A percentile compares a stretch with the other conserved stretches of the same genome.
Conservation (phyloP, 2,329 filamentous ascomycete genomes). For the Cercospora citrullina region DNA sequence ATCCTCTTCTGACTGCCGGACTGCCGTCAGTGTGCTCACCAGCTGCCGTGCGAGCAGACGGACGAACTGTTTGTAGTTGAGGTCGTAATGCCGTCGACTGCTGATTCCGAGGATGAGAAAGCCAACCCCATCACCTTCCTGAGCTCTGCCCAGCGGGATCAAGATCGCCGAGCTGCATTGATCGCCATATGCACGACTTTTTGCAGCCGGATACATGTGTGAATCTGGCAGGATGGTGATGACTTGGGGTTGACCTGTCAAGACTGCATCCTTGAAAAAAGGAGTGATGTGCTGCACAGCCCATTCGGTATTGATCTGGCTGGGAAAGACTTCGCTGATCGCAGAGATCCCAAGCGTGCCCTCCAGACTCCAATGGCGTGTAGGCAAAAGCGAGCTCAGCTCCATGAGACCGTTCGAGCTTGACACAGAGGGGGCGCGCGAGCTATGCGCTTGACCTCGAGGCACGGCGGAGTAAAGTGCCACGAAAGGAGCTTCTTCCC, state of each 20-base stretch:
- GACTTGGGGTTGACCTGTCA: slow-evolving; percentile 27
- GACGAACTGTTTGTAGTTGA: slow-evolving; percentile 37
- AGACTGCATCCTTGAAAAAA: slow-evolving; percentile 11
- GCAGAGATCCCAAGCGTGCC: slow-evolving; percentile 9
- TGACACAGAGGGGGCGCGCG: slow-evolving; percentile 10
- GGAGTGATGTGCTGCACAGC: slow-evolving; percentile 12
- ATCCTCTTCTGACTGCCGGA: slow-evolving; percentile 32
- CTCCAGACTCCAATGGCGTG: slow-evolving; percentile 15
- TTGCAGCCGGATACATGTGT: slow-evolving; percentile 8
- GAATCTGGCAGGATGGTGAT: slow-evolving; percentile 2
- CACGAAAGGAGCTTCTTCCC: slow-evolving; percentile 27
- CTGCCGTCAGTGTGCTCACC: slow-evolving; percentile 32
- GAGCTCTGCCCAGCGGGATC: slow-evolving; percentile 36
- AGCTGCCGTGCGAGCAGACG: slow-evolving; percentile 35
- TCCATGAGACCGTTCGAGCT: slow-evolving; percentile 4
- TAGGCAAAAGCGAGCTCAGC: neutral
- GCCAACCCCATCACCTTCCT: slow-evolving; percentile 22
- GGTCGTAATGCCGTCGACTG: slow-evolving; percentile 39
- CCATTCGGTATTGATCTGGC: slow-evolving; percentile 16
- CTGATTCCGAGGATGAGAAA: slow-evolving; percentile 40
- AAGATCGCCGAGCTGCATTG: slow-evolving; percentile 38
- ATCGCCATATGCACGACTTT: slow-evolving; percentile 31
- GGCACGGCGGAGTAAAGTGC: slow-evolving; percentile 20
- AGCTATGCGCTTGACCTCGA: neutral
- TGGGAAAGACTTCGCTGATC: slow-evolving; percentile 3